These are phyloP conservation scores for Ananas comosus DNA, from an alignment of 176 grass and related monocot species.

Conservation along the genomic window DNA sequence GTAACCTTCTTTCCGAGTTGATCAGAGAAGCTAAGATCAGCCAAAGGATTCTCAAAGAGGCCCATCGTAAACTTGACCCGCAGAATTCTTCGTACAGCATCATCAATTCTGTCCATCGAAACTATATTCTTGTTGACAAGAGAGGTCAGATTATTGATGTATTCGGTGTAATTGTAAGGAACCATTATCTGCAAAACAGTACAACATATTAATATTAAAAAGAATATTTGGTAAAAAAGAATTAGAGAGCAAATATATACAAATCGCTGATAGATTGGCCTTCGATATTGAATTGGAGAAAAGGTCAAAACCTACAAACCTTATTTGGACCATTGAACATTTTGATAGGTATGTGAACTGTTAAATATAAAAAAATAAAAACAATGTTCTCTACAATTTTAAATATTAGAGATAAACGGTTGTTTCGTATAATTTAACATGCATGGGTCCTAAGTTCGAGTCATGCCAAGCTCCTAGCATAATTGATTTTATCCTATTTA, in stretches of 20 bases:
- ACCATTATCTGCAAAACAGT: constrained; percentile 59
- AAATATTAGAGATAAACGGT: too few species aligned
- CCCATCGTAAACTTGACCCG: constrained; percentile 97
- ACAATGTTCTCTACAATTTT: too few species aligned
- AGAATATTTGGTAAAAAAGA: background rate
- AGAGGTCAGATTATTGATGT: constrained; percentile 54
- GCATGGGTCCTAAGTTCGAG: too few species aligned
- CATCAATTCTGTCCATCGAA: constrained; percentile 77
- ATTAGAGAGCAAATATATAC: background rate
- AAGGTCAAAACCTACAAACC: too few species aligned
- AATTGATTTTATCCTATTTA: too few species aligned
- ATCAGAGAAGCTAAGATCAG: constrained; percentile 78
- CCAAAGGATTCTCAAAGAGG: constrained; percentile 79
- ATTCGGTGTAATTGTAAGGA: constrained; percentile 70
- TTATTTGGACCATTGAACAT: too few species aligned
- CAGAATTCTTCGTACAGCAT: constrained; percentile 83
- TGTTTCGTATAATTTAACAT: too few species aligned
- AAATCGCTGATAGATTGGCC: background rate
- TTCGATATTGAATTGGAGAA: background rate
- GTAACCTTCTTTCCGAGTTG: constrained; percentile 91
- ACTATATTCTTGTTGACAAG: constrained; percentile 68
- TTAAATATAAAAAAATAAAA: too few species aligned
- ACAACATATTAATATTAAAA: background rate
- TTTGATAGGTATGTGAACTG: too few species aligned
- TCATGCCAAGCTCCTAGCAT: too few species aligned